Percentiles rank a stretch among this genome's conserved stretches.
phyloP scores from a whole-genome alignment of 768 basidiomycete species.

The Trametes elegans region DNA sequence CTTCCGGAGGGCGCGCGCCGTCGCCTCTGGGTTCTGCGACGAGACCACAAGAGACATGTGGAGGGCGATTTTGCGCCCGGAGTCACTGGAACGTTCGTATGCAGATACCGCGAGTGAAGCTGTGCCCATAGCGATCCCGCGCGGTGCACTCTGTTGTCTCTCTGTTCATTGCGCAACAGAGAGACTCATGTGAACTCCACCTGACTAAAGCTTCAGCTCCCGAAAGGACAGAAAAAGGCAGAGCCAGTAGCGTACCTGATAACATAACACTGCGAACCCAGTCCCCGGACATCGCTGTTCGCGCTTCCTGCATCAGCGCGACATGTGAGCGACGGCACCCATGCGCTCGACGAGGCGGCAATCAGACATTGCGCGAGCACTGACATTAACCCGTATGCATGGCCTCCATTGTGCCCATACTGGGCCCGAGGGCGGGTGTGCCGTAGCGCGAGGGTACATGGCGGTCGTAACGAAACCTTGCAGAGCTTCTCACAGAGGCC shows the following conservation, averaged over 20 bases:
- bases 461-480: no score
- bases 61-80: background rate
- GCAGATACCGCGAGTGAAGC: no score
- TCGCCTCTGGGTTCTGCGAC: background rate
- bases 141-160: background rate
- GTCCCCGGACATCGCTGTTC: background rate
- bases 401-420: no score
- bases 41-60: background rate
- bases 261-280: background rate
- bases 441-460: no score
- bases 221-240: background rate
- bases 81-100: no score
- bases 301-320: slow-evolving; percentile 1
- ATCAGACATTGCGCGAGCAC: background rate
- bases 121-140: no score
- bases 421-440: no score
- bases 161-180: background rate
- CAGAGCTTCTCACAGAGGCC: no score
- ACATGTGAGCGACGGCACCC: slow-evolving; percentile 18
- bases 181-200: background rate
- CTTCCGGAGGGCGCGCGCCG: background rate
- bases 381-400: no score
- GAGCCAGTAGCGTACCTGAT: slow-evolving; percentile 15
- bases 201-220: background rate
- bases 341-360: slow-evolving; percentile 16